These are phyloP conservation scores for Beverwykella pulmonaria DNA, from an alignment of 495 filamentous ascomycete genomes.

Conservation along the genomic window DNA sequence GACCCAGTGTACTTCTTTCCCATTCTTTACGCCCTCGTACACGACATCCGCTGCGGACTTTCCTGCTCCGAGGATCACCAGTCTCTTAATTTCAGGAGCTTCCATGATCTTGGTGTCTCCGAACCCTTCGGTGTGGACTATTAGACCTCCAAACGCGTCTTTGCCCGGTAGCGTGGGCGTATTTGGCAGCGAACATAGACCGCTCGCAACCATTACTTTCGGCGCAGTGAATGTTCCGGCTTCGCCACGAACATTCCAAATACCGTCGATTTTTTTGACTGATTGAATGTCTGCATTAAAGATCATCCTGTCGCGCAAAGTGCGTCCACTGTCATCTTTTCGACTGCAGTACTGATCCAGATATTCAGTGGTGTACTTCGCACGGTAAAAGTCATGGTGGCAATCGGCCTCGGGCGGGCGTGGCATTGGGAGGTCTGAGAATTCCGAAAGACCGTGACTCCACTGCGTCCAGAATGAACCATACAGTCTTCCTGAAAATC, in stretches of 20 bases:
- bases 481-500: constrained; percentile 2
- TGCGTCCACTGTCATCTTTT: not conserved
- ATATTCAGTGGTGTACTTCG: constrained; percentile 4
- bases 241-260: not conserved
- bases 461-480: constrained; percentile 8
- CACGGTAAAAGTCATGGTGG: not conserved
- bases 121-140: constrained; percentile 48
- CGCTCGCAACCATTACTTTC: constrained; percentile 53
- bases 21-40: not conserved
- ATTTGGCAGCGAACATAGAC: constrained; percentile 48
- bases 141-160: constrained; percentile 35
- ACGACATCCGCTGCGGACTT: constrained; percentile 8
- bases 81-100: not conserved
- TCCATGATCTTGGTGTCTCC: constrained; percentile 7
- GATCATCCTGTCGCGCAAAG: not conserved
- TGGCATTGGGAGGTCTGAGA: constrained; percentile 1
- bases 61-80: not conserved
- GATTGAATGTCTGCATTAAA: not conserved
- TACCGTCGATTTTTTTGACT: not conserved
- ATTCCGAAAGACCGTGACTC: constrained; percentile 5
- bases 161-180: constrained; percentile 45
- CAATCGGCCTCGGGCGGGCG: constrained; percentile 4
- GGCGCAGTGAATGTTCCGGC: not conserved
- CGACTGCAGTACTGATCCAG: not conserved
- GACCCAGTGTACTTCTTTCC: constrained; percentile 6